phyloP scores from a whole-genome alignment of 179 eudicot genomes.

The Vitellaria paradoxa region DNA sequence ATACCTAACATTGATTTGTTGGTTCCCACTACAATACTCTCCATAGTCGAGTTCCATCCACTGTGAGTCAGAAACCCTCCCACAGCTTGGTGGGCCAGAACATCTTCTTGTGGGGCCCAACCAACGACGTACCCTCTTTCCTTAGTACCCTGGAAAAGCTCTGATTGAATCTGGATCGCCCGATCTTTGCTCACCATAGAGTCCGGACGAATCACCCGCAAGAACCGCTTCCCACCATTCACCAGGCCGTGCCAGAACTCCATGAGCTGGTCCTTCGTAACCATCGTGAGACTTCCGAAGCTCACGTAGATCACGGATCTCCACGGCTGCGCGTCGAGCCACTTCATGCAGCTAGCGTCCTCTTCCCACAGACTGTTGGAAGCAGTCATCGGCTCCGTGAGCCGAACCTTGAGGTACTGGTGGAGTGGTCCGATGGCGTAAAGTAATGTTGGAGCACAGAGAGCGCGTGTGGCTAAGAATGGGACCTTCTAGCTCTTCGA shows the following conservation, averaged over 20 bases:
- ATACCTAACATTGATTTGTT: not conserved
- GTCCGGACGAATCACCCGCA: not conserved
- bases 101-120: not conserved
- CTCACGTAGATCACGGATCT: not conserved
- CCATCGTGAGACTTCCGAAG: not conserved
- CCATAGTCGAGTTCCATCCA: not conserved
- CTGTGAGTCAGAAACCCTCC: not conserved
- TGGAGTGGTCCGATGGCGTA: not conserved
- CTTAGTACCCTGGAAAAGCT: not conserved
- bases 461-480: not conserved
- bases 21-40: not conserved
- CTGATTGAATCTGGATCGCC: not conserved
- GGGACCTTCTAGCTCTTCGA: not conserved
- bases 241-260: constrained; percentile 1
- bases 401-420: not conserved
- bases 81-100: not conserved
- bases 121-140: not conserved
- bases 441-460: not conserved
- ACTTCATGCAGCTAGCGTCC: not conserved
- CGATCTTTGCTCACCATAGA: not conserved
- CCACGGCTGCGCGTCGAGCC: not conserved
- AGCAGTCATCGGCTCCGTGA: not conserved
- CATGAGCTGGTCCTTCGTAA: not conserved
- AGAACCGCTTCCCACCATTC: not conserved
- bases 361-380: not conserved